phyloP scores from a whole-genome alignment of 2,329 filamentous ascomycete species.

The Cercospora sp. region DNA sequence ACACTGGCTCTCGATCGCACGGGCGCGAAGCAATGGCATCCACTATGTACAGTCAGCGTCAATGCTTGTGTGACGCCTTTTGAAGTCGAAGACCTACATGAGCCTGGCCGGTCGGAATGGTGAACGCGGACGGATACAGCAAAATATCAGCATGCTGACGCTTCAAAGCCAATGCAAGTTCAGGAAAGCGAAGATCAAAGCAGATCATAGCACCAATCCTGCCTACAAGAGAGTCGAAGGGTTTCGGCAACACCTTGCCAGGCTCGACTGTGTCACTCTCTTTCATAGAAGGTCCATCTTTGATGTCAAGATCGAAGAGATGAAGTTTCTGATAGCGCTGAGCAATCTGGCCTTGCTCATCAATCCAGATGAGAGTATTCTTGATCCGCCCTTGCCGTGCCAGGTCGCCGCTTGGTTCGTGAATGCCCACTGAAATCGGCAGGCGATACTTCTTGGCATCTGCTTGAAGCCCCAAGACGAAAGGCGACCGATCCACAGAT shows the following conservation, averaged over 20 bases:
- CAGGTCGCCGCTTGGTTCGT: conserved; percentile 62
- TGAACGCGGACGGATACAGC: conserved; percentile 88
- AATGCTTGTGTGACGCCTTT: not conserved
- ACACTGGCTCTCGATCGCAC: conserved; percentile 85
- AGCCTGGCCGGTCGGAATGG: conserved; percentile 75
- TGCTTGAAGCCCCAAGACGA: conserved; percentile 72
- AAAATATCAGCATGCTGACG: conserved; percentile 71
- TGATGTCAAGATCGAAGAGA: conserved; percentile 69
- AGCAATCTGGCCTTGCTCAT: conserved; percentile 58
- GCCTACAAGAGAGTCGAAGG: conserved; percentile 73
- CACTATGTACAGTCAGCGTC: conserved; percentile 50
- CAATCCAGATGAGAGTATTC: conserved; percentile 68
- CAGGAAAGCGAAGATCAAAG: conserved; percentile 85
- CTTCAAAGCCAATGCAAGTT: conserved; percentile 67
- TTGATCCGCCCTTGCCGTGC: conserved; percentile 54
- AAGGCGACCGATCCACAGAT: conserved; percentile 65
- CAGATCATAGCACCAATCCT: conserved; percentile 80
- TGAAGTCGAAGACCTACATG: conserved; percentile 48
- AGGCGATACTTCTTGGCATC: conserved; percentile 65
- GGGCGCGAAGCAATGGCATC: conserved; percentile 72
- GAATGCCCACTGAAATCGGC: conserved; percentile 82
- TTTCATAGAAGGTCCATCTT: conserved; percentile 58
- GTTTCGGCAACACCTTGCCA: conserved; percentile 63
- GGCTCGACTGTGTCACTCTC: conserved; percentile 69
- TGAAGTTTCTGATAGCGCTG: conserved; percentile 76